Evolutionary conservation across 108 stramenopile species (phyloP), one percentile per base, ranked within the genome.

Genomic region (Cyclotella atomus): DNA sequence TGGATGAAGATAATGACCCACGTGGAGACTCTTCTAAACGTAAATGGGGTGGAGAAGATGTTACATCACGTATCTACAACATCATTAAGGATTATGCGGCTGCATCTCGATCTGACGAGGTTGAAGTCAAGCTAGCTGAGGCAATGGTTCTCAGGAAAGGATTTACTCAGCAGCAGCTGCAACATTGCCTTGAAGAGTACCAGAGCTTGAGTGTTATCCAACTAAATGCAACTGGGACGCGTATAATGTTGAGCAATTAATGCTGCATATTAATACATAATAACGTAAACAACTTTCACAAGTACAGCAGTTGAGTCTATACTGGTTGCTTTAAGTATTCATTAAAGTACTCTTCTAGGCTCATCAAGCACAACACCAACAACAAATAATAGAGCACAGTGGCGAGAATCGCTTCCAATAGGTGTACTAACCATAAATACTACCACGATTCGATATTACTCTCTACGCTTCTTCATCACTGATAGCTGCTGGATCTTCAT

Each of bases 101-200:
- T 16, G 67, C 78, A 17, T 83, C 84, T 14, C 73, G 75, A 50
- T 68, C 78, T 3, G 57, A 79, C 4, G 64, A 73, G 20, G 78
- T 89, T 6, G 90, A 93, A 27, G 43, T 87, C 17, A 83, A 71
- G 69, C 77, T 87, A n/a, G 83, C 66, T 45, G 92, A 92, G 55
- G 91, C 91, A 52, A 94, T 94, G 88, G 92, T 93, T 9, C 69
- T 96, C 10, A 84, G 93, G 53, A 93, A 94, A 60, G 97, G 96
- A 27, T 96, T 97, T 73, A 96, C 91, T 0, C 72, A 57, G 1
- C 89, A 94, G 49, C 96, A 98, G 64, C 71, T 98, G 32, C 72
- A 89, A 38, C 76, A 85, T 1, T 89, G 90, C 36, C 70, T 98
- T 62, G 88, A 92, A 41, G 93, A 97, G 49, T 98, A 98, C 32